Evolutionary conservation across 192 early-diverging fungal species (phyloP).

Genomic region (Diversispora eburnea): DNA sequence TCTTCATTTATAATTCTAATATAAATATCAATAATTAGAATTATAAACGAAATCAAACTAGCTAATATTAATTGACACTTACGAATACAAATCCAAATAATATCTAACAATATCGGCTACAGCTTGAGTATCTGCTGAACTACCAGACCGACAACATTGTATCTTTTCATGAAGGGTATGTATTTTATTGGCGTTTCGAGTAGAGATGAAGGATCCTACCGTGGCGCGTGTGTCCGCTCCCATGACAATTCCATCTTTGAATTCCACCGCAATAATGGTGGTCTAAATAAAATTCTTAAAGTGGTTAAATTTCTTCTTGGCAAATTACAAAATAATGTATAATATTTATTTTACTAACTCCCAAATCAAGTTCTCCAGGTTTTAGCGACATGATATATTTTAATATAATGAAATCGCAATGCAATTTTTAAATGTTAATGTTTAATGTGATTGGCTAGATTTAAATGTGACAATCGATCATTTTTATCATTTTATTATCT

Average conservation of each 20-base stretch:
- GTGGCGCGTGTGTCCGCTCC: slow-evolving; percentile 98
- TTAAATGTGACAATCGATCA: no score
- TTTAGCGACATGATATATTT: slow-evolving; percentile 50
- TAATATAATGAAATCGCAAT: no score
- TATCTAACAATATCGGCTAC: slow-evolving; percentile 97
- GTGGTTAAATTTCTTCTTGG: neutral
- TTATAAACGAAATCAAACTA: neutral
- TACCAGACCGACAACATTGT: slow-evolving; percentile 97
- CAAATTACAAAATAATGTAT: neutral
- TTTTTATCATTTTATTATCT: no score
- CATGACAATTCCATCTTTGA: slow-evolving; percentile 88
- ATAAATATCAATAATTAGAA: neutral
- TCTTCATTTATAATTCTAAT: slow-evolving; percentile 78
- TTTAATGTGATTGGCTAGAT: no score
- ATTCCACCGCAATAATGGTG: slow-evolving; percentile 94
- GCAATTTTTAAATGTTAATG: no score
- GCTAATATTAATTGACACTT: slow-evolving; percentile 32
- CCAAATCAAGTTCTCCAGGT: slow-evolving; percentile 93
- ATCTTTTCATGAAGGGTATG: slow-evolving; percentile 93
- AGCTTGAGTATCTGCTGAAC: slow-evolving; percentile 98
- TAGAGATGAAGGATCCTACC: slow-evolving; percentile 92
- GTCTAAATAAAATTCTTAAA: slow-evolving; percentile 56
- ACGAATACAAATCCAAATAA: slow-evolving; percentile 90
- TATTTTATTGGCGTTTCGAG: slow-evolving; percentile 97
- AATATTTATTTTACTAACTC: slow-evolving; percentile 57